Evolutionary conservation across 257 asterid species (phyloP).

Genomic region (Solanum tacnaense): DNA sequence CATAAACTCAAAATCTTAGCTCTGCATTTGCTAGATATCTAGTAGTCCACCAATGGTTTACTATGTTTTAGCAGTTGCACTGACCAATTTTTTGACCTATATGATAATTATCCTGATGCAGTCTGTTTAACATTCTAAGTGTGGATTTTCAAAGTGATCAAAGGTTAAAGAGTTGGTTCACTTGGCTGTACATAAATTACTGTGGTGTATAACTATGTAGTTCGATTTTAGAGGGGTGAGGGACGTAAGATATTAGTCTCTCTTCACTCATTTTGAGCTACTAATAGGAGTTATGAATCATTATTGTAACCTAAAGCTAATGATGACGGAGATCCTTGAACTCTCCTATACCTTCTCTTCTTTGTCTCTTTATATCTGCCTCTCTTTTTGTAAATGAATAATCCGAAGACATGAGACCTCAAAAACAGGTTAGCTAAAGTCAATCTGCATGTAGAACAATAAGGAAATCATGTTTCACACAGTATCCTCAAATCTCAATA

Average conservation of each 20-base stretch:
- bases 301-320: background rate
- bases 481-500: background rate
- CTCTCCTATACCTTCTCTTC: background rate
- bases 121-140: background rate
- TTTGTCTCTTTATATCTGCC: background rate
- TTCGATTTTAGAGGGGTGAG: background rate
- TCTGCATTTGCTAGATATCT: background rate
- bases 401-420: background rate
- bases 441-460: background rate
- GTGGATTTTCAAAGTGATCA: background rate
- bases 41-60: background rate
- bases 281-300: background rate
- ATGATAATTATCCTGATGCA: background rate
- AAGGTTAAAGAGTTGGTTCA: background rate
- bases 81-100: background rate
- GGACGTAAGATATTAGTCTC: background rate
- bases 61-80: background rate
- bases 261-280: background rate
- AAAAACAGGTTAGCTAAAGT: background rate
- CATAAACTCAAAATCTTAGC: background rate
- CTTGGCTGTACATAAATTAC: background rate
- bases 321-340: background rate
- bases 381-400: background rate
- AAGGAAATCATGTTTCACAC: background rate
- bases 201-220: background rate